Evolutionary conservation across 495 filamentous ascomycete genomes (phyloP).

Genomic region (Podospora appendiculata): DNA sequence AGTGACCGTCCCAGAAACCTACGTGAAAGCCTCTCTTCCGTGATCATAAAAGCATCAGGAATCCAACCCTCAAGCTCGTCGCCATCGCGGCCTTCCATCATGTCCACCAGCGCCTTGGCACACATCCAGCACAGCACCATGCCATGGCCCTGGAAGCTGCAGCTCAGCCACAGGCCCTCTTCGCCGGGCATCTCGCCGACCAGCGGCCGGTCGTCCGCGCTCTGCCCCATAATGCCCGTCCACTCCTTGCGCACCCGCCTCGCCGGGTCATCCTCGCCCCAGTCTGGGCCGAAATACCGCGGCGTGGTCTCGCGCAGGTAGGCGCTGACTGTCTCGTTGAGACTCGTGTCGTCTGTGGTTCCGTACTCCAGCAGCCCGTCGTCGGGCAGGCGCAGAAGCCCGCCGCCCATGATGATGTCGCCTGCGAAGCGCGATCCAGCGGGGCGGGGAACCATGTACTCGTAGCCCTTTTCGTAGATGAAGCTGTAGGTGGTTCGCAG

Average conservation of each 20-base stretch:
- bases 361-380: constrained; percentile 45
- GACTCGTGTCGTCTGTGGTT: constrained; percentile 49
- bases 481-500: constrained; percentile 53
- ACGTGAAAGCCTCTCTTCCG: constrained; percentile 33
- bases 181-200: constrained; percentile 40
- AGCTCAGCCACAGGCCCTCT: constrained; percentile 41
- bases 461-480: constrained; percentile 50
- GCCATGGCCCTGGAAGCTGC: constrained; percentile 52
- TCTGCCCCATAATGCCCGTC: constrained; percentile 58
- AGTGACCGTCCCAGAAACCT: constrained; percentile 32
- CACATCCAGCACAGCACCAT: constrained; percentile 53
- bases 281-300: constrained; percentile 47
- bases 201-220: constrained; percentile 48
- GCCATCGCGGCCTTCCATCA: constrained; percentile 38
- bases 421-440: constrained; percentile 33
- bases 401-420: constrained; percentile 67
- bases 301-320: constrained; percentile 40
- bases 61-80: constrained; percentile 40
- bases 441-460: constrained; percentile 61
- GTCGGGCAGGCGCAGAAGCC: constrained; percentile 38
- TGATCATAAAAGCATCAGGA: constrained; percentile 40
- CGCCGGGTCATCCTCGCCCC: constrained; percentile 50
- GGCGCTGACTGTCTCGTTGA: constrained; percentile 45
- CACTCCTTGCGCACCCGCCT: constrained; percentile 52
- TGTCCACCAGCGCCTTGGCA: constrained; percentile 41